Evolutionary conservation across 2,329 filamentous ascomycete genomes (phyloP).

Genomic region (Botrytis byssoidea): DNA sequence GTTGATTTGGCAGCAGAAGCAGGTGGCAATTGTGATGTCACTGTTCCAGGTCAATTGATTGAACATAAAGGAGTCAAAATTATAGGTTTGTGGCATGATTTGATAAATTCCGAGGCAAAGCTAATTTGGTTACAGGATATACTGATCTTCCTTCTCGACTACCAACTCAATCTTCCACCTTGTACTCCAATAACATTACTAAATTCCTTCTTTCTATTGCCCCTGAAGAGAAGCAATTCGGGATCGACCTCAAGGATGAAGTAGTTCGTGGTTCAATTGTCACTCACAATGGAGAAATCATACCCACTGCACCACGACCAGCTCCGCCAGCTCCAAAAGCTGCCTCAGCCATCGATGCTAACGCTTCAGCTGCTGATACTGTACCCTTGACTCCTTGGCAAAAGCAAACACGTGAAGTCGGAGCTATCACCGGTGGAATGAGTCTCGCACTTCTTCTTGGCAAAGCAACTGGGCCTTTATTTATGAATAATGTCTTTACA

Average conservation of each 20-base stretch:
- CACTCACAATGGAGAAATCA: conserved; percentile 70
- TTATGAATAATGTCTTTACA: conserved; percentile 86
- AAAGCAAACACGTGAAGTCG: conserved; percentile 73
- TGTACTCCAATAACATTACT: conserved; percentile 93
- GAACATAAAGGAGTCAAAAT: conserved; percentile 77
- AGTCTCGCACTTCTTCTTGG: conserved; percentile 71
- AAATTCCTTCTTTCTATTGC: conserved; percentile 83
- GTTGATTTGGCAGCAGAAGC: conserved; percentile 87
- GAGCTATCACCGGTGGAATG: conserved; percentile 74
- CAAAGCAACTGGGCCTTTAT: conserved; percentile 76
- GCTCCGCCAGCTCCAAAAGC: conserved; percentile 52
- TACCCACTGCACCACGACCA: conserved; percentile 73
- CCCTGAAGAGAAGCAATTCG: conserved; percentile 74
- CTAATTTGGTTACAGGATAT: conserved; percentile 53
- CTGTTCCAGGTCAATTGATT: conserved; percentile 67
- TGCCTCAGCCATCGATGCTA: conserved; percentile 49
- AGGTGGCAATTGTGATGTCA: conserved; percentile 84
- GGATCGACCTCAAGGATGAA: conserved; percentile 77
- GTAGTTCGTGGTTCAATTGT: conserved; percentile 85
- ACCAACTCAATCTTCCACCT: conserved; percentile 82
- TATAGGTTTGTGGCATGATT: conserved; percentile 58
- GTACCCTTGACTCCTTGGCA: conserved; percentile 79
- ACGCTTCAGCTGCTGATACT: conserved; percentile 50
- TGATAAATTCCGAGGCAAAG: background rate
- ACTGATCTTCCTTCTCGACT: conserved; percentile 84